Evolutionary conservation across 148 eudicot species (phyloP), one percentile per base, ranked within the genome.

Genomic region (Simmondsia chinensis): DNA sequence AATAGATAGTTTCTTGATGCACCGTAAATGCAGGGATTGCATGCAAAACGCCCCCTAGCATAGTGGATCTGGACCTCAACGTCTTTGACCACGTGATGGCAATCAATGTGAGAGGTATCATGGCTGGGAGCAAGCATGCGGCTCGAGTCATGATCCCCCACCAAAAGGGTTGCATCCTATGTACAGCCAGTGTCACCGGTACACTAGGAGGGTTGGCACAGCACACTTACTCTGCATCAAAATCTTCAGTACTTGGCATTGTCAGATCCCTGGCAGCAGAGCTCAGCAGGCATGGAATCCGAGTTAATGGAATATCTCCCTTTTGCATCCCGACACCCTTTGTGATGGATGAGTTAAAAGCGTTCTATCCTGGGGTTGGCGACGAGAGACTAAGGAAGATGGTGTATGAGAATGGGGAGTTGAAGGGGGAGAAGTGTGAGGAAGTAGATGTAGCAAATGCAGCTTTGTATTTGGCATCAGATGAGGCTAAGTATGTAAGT

Each of bases 91-190:
- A 55, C 0, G 77, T 73, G 46, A 79, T 87, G 82, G 63, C 72
- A 3, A 50, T 74, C 73, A 87, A 87, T 17, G 78, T 83, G 23
- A 52, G 88, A 20, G 94, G 96, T 0, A 56, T 74, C 11, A 3
- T 87, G 8, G 70, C 85, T 3, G 96, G 96, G 47, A 70, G 76
- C 36, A 83, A 87, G 56, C 94, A 87, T 8, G 94, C 85, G 9
- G 53, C 89, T 0, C 60, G 94, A 0, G 96, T 77, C 20, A 87
- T 87, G 96, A 76, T 82, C 22, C 88, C 87, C 0, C 48, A 57
- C 8, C 40, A 52, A 17, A 45, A 53, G 0, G 96, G 96, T 1
- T 57, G 66, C 20, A 77, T 87, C 10, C 32, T 87, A 6, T 87
- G 94, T 69, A 87, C 94, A 0, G 82, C 82, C 0, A 87, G 96